phyloP scores from a whole-genome alignment of 805 yeast species.

The Wickerhamomyces ciferrii region DNA sequence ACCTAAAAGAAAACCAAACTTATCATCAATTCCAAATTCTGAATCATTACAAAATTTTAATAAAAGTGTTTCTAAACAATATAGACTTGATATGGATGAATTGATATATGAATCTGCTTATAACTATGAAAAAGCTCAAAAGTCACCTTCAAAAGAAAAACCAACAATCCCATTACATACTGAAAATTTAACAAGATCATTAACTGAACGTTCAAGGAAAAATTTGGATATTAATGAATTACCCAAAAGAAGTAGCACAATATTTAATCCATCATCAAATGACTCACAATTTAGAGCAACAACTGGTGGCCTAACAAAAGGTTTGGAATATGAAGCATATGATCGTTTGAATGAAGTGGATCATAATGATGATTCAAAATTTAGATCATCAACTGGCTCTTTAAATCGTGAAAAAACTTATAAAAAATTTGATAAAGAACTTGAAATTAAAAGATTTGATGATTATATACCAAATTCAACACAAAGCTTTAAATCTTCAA shows the following conservation, averaged over 20 bases:
- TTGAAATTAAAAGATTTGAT: slow-evolving; percentile 20
- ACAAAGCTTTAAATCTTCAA: slow-evolving; percentile 2
- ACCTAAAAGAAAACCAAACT: background rate
- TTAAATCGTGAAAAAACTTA: background rate
- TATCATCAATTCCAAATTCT: slow-evolving; percentile 1
- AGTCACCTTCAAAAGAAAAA: no score
- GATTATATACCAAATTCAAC: slow-evolving; percentile 12
- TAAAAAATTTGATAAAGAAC: slow-evolving; percentile 10
- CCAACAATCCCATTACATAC: slow-evolving; percentile 25
- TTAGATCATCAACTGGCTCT: background rate
- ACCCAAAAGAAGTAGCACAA: background rate
- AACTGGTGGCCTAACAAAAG: background rate
- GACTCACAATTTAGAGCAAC: background rate
- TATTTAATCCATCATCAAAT: background rate
- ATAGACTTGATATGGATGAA: slow-evolving; percentile 34
- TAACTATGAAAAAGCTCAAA: slow-evolving; percentile 44
- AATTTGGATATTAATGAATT: background rate
- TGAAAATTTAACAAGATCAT: background rate
- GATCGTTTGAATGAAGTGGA: no score
- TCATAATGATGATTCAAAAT: background rate
- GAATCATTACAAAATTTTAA: slow-evolving; percentile 13
- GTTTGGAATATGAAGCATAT: background rate
- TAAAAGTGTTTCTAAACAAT: slow-evolving; percentile 34
- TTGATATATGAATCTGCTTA: slow-evolving; percentile 62
- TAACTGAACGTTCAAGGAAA: background rate